Percentiles rank a stretch among this genome's conserved stretches.
These are phyloP conservation scores for Salvia rosmarinus DNA, from an alignment of 257 asterid species.

Conservation along the genomic window DNA sequence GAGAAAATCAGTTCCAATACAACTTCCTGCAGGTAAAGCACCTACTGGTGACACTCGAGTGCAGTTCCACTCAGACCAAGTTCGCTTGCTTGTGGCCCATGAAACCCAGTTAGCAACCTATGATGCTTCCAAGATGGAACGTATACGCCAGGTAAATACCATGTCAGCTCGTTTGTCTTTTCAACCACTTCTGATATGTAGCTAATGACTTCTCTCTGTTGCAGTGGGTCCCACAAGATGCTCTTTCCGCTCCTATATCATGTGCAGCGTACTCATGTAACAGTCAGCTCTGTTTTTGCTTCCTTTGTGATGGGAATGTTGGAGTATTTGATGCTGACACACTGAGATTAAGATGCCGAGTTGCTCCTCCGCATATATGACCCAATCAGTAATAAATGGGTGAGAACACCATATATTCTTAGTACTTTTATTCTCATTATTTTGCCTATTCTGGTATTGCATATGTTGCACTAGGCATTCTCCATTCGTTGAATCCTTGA, in stretches of 20 bases:
- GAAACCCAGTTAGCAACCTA: conserved; percentile 90
- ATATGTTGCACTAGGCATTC: not conserved
- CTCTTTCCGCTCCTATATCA: conserved; percentile 86
- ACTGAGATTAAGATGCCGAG: conserved; percentile 80
- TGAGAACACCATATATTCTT: conserved; percentile 41
- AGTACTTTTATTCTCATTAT: not conserved
- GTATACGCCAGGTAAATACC: conserved; percentile 77
- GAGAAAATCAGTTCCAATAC: conserved; percentile 74
- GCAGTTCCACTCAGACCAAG: conserved; percentile 84
- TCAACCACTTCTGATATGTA: not conserved
- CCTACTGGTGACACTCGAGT: conserved; percentile 92
- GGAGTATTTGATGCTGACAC: conserved; percentile 95
- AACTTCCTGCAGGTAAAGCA: conserved; percentile 87
- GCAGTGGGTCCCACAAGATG: conserved; percentile 97
- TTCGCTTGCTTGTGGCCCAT: conserved; percentile 83
- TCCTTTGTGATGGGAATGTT: conserved; percentile 78
- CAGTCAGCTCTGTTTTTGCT: conserved; percentile 83
- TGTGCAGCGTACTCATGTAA: conserved; percentile 94
- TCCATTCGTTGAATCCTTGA: not conserved
- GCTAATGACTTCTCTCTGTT: conserved; percentile 34
- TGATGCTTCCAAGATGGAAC: conserved; percentile 90
- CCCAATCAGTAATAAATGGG: conserved; percentile 75
- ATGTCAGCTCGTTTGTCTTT: conserved; percentile 2
- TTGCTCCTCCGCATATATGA: conserved; percentile 72
- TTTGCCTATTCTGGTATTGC: not conserved